phyloP scores from a whole-genome alignment of 192 early-diverging fungal species.

The Coemansia sp. region DNA sequence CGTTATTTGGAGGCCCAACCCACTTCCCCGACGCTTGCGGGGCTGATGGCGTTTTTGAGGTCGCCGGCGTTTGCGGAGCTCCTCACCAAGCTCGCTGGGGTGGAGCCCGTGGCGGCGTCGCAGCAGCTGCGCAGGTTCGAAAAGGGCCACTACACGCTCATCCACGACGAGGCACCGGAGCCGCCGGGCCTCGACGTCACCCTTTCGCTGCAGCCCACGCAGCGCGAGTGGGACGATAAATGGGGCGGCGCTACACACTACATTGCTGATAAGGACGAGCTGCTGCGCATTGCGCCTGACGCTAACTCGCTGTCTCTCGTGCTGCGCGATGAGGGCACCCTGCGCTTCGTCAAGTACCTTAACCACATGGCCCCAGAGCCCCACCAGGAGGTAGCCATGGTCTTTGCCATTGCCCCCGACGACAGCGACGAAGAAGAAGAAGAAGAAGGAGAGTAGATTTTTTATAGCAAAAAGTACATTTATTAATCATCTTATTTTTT shows the following conservation, averaged over 20 bases:
- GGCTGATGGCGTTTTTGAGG: constrained; percentile 15
- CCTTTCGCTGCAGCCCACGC: constrained; percentile 18
- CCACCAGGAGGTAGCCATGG: constrained; percentile 50
- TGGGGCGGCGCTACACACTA: constrained; percentile 64
- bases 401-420: constrained; percentile 21
- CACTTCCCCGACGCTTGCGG: not conserved
- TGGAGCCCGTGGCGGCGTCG: constrained; percentile 12
- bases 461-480: not conserved
- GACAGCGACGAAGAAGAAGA: constrained; percentile 3
- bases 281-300: constrained; percentile 52
- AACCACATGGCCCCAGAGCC: constrained; percentile 42
- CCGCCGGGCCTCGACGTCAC: constrained; percentile 56
- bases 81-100: constrained; percentile 19
- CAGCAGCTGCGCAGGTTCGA: constrained; percentile 54
- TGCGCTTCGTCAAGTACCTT: constrained; percentile 61
- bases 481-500: not conserved
- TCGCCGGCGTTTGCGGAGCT: constrained; percentile 30
- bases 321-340: constrained; percentile 55
- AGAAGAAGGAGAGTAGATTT: not conserved
- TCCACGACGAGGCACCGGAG: constrained; percentile 61
- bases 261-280: constrained; percentile 57
- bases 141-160: constrained; percentile 59
- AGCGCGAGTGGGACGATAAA: constrained; percentile 46
- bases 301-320: constrained; percentile 59
- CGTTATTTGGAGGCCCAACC: constrained; percentile 28